Evolutionary conservation across 345 rosid species (phyloP), one percentile per base, ranked within the genome.

Genomic region (Acer negundo): DNA sequence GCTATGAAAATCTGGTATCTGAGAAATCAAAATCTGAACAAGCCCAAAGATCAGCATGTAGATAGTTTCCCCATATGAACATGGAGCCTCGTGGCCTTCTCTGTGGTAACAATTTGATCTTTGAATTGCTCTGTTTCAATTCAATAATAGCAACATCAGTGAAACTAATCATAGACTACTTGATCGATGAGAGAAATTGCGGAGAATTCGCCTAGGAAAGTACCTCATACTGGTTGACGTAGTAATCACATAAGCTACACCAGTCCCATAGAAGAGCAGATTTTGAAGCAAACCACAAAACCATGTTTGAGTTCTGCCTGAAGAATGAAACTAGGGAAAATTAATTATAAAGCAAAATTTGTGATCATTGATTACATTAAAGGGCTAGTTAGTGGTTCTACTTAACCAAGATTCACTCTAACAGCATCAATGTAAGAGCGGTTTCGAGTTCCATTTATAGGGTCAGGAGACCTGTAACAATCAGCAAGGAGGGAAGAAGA

Each of bases 181-280:
- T n/a, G 42, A 28, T 28, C 31, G 31, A 44, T 44, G 42, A 24
- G n/a, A 28, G 35, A 72, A 28, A 69, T 28, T 24, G 71, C 24
- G 13, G 77, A 35, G 77, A 35, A 59, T 67, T 72, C 47, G 19
- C 62, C 26, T 4, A 75, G 79, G 58, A 69, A 67, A 67, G 76
- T 84, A 90, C 97, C 94, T 89, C 85, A 90, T 82, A 69, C 93
- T 65, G 63, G 86, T 88, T 44, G 97, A 79, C 42, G 92, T 80
- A 15, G 93, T 88, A 70, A 92, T 82, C 70, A 89, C 90, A 83
- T 89, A 90, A 42, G 90, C 97, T 80, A 92, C 40, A 51, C 61
- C 87, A 66, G 75, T 70, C 77, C 90, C 93, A 51, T 85, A 77
- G 26, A 90, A 65, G 79, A 71, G 73, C 78, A 85, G 63, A 79